A percentile compares a stretch with the other conserved stretches of the same genome.
These are phyloP conservation scores for Chrysanthemum seticuspe DNA, from an alignment of 129 eudicot genomes.

Conservation along the genomic window DNA sequence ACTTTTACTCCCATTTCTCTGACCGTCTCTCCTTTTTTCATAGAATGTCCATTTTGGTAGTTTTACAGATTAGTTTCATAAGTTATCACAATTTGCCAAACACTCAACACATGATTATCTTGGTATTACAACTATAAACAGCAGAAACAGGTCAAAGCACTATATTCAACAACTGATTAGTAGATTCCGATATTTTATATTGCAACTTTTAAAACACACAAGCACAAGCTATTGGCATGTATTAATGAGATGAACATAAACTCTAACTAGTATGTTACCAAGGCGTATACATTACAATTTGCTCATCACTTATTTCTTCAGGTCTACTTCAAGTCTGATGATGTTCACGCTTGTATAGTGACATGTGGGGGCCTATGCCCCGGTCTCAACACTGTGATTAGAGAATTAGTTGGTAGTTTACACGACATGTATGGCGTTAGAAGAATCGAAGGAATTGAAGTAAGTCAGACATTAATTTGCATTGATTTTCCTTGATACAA, in stretches of 20 bases:
- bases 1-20: no score
- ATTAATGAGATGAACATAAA: neutral
- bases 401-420: slow-evolving; percentile 81
- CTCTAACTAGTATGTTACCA: neutral
- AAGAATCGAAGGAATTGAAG: slow-evolving; percentile 71
- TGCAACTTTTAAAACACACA: no score
- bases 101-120: no score
- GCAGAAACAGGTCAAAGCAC: no score
- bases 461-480: slow-evolving; percentile 36
- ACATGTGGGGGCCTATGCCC: slow-evolving; percentile 98
- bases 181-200: no score
- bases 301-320: slow-evolving; percentile 27
- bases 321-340: slow-evolving; percentile 80
- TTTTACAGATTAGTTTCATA: no score
- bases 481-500: slow-evolving; percentile 5
- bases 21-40: no score
- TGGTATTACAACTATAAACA: no score
- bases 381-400: slow-evolving; percentile 90
- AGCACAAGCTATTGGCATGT: neutral
- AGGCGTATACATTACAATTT: neutral
- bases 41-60: no score
- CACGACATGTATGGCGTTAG: slow-evolving; percentile 85
- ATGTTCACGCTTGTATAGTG: slow-evolving; percentile 85
- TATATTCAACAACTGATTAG: no score
- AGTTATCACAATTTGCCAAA: no score